Conservation (phyloP, 208 protist species). For the Herpetomonas tarakana region DNA sequence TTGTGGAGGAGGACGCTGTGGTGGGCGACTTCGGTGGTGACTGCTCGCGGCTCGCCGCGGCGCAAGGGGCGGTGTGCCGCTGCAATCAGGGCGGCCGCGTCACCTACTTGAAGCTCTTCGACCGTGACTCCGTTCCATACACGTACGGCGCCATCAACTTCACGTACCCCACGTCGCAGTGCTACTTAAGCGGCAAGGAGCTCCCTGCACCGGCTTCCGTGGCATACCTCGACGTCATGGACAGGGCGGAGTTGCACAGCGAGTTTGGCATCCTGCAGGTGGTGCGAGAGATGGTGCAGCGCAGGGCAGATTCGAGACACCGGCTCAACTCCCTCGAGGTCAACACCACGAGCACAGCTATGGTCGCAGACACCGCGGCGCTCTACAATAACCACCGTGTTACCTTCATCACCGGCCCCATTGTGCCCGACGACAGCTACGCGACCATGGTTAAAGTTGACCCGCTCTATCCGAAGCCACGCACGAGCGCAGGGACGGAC, state of each 20-base stretch:
- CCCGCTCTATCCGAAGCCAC: background rate
- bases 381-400: background rate
- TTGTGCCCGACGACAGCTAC: background rate
- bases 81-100: slow-evolving; percentile 47
- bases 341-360: background rate
- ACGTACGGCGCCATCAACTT: slow-evolving; percentile 8
- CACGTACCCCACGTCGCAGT: slow-evolving; percentile 3
- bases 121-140: background rate
- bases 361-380: background rate
- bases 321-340: background rate
- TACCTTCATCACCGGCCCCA: background rate
- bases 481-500: background rate
- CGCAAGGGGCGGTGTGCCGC: slow-evolving; percentile 26
- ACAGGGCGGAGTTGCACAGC: background rate
- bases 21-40: slow-evolving; percentile 55
- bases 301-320: background rate
- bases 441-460: background rate
- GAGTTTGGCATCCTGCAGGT: background rate
- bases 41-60: slow-evolving; percentile 4
- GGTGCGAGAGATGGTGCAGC: no score
- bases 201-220: slow-evolving; percentile 1
- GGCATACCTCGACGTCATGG: background rate
- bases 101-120: slow-evolving; percentile 17
- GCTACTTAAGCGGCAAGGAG: slow-evolving; percentile 12
- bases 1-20: slow-evolving; percentile 46